Base-by-base conservation (phyloP, 352 stramenopile species). In the Pythium phragmiticola region DNA sequence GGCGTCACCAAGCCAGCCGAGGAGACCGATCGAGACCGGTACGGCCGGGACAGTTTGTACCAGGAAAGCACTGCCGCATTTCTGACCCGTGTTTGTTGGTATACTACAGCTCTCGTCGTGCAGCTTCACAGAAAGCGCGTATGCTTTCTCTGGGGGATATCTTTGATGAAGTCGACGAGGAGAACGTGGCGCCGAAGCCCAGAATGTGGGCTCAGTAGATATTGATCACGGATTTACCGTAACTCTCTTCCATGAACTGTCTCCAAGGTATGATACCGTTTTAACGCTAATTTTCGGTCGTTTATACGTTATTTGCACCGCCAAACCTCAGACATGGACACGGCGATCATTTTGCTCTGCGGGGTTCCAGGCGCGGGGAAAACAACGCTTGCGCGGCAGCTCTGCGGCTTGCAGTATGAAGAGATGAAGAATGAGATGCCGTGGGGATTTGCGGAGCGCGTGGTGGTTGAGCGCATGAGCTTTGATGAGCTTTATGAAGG, bases 341-440 rank as follows among this genome's bases (percentile, higher is more conserved):
- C 49, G 0, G 37, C 48, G 49, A 63, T 92, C 48, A 60, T 90
- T 48, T 60, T 89, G 14, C 58, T 90, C 8, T 89, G 79, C 56
- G 84, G 84, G 2, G 70, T 92, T 30, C 84, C 84, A 13, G 84
- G 76, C 16, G 80, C 84, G 19, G 80, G 84, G 14, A 92, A 92
- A 70, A 87, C 81, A 51, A 88, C 75, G 42, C 69, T 92, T 8
- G 76, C 55, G n/a, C 72, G 69, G 41, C 30, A 56, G 14, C 60
- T 85, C 28, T 57, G 68, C 11, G 57, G 41, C 21, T 21, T 12
- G 11, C 48, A 47, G 17, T 19, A 52, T 39, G 30, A 21, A 45
- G 26, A 58, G 11, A 19, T 9, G 13, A 39, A n/a, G 0, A 34
- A 21, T 23, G 19, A 59, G 17, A 8, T 3, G 9, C 19, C 11